Percentiles rank a stretch among this genome's conserved stretches.
Evolutionary conservation across 495 filamentous ascomycete species (phyloP).

Genomic region (Penicillium taxi): DNA sequence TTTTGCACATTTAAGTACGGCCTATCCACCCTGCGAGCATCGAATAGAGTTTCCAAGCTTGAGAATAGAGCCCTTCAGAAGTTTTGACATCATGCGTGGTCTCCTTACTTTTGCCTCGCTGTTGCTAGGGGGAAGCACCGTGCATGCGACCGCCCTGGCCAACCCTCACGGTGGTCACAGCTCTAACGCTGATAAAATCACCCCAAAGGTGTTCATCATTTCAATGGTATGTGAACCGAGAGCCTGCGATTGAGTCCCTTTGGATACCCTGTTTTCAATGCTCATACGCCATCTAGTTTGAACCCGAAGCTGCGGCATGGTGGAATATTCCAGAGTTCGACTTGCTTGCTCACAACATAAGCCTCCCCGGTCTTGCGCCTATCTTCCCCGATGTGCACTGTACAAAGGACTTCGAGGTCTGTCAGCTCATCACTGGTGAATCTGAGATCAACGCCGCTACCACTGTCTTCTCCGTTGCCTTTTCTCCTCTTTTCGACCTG

Average conservation of each 20-base stretch:
- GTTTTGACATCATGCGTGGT: constrained; percentile 8
- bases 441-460: constrained; percentile 68
- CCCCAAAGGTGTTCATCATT: constrained; percentile 63
- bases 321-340: constrained; percentile 54
- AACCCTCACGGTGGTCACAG: neutral
- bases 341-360: constrained; percentile 56
- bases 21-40: neutral
- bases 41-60: neutral
- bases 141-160: constrained; percentile 7
- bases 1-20: no score
- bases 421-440: constrained; percentile 53
- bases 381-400: constrained; percentile 59
- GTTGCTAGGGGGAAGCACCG: constrained; percentile 10
- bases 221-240: constrained; percentile 47
- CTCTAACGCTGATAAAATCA: constrained; percentile 25
- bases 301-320: constrained; percentile 60
- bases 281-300: constrained; percentile 42
- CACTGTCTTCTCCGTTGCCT: constrained; percentile 50
- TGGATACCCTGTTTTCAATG: neutral
- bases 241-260: neutral
- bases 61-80: no score
- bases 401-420: constrained; percentile 47
- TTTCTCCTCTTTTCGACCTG: constrained; percentile 57
- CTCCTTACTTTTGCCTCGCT: constrained; percentile 9
- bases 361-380: constrained; percentile 58